Evolutionary conservation across 495 filamentous ascomycete species (phyloP), one percentile per base, ranked within the genome.

Genomic region (Aspergillus incahuasiensis): DNA sequence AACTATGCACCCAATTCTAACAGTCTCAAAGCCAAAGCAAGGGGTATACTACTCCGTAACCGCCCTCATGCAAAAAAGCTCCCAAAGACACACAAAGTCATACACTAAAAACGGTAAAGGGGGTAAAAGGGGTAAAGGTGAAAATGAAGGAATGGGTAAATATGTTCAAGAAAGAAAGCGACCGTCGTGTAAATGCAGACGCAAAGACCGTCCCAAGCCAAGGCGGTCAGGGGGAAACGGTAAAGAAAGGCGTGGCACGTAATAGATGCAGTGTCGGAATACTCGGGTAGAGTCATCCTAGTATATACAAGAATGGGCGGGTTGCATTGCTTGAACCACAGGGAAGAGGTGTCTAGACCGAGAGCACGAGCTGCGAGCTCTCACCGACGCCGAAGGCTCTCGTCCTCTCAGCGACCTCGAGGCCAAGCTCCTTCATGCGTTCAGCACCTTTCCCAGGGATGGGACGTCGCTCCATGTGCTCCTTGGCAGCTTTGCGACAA

Each of bases 371-470:
- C 68, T 88, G 87, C 56, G 82, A 71, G 62, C 82, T 69, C 64
- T 79, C 70, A 47, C 74, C 75, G 56, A 80, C 73, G 52, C 75
- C 85, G 52, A 85, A 86, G 57, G 81, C 79, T 75, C 88, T 89
- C 68, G 82, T 74, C 59, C 78, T 72, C 68, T 79, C 90, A 52
- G 88, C 89, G 78, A 91, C 89, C 65, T 90, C 84, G 58, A 97
- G 78, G 54, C 92, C 94, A 55, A 97, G 77, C 69, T 96, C 90
- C 61, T 90, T 81, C 94, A 98, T 98, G 65, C 92, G 81, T 78
- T 96, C 86, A 15, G 87, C 89, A 46, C 94, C 94, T 68, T 89
- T 88, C 45, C 94, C 95, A 40, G 88, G 90, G 66, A 79, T 73
- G 48, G 80, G 80, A 48, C 75, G 77, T 55, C 80, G 81, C 52